Base-by-base conservation (phyloP, 2,329 filamentous ascomycete species). In the Ophiocordyceps camponoti-rufipedis region DNA sequence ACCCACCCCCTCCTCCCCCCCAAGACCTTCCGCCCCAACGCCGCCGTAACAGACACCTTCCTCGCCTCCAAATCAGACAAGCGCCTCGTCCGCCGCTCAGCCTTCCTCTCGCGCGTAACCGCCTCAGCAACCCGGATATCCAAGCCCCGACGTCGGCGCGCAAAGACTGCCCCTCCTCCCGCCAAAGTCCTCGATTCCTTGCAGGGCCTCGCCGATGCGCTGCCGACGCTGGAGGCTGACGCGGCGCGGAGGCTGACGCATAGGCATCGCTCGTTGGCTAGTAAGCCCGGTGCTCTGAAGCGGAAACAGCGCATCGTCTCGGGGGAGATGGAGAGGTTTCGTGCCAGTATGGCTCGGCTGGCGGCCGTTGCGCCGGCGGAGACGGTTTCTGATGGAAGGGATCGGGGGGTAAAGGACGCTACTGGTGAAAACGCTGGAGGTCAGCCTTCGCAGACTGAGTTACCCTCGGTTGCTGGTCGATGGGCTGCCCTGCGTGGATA, bases 401-500 rank as follows among this genome's bases (percentile, higher is more conserved):
- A 31, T 31, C 29, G 29, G 29, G 9, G 7, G 2, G 29, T 2
- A 31, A 12, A 31, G 12, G 29, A 31, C 29, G 8, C 29, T 2
- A 7, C 7, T 12, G 12, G 29, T 31, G 42, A 19, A 28, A 48
- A 48, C 14, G 48, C 47, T 14, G 47, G 41, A 23, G 49, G 47
- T 3, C 50, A 51, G 18, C 48, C 52, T 23, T 45, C 48, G 5
- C 40, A 51, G 10, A 46, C 47, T 14, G 47, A 49, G 32, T 48
- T 52, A 5, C 53, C 61, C 8, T 59, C 64, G 11, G 76, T 71
- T 14, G 65, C 73, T 10, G 76, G 70, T 54, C 69, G 83, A 46
- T 95, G 86, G 82, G 82, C 82, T 29, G 85, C 86, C 14, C 60
- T 96, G 61, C 76, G 88, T 54, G 78, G 71, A 10, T 93, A 89